Conservation (phyloP, 495 filamentous ascomycete genomes). For the Neurospora sp. region DNA sequence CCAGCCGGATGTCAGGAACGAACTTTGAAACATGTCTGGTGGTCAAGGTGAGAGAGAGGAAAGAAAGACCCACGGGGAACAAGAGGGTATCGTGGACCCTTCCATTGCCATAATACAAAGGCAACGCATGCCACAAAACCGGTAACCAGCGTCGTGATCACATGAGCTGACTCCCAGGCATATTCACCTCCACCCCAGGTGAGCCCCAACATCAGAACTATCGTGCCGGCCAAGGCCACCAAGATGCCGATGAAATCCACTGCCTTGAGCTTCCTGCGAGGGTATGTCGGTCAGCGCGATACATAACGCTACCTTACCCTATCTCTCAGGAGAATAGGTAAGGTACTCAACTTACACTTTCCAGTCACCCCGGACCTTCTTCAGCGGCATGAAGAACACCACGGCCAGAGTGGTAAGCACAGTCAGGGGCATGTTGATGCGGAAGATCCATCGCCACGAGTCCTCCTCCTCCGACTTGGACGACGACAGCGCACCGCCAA, state of each 20-base stretch:
- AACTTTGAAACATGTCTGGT: neutral
- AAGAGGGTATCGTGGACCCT: conserved; percentile 21
- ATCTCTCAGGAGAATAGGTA: neutral
- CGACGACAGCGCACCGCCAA: conserved; percentile 62
- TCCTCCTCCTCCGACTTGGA: conserved; percentile 12
- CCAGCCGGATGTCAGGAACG: conserved; percentile 16
- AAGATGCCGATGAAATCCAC: conserved; percentile 35
- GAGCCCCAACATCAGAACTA: conserved; percentile 24
- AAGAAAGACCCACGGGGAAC: conserved; percentile 21
- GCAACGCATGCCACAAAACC: conserved; percentile 31
- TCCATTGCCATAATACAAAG: conserved; percentile 40
- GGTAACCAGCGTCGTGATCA: conserved; percentile 37
- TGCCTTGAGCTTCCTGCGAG: conserved; percentile 33
- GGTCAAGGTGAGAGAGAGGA: neutral
- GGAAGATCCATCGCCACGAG: conserved; percentile 32
- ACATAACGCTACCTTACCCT: no score
- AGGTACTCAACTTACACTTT: conserved; percentile 19
- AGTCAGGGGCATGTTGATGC: conserved; percentile 30
- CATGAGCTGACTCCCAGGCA: conserved; percentile 38
- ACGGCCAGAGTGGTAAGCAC: conserved; percentile 31
- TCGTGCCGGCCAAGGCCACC: conserved; percentile 11
- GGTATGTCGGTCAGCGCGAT: neutral
- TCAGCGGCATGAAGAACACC: conserved; percentile 42
- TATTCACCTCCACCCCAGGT: conserved; percentile 45
- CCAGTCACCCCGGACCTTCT: conserved; percentile 40